phyloP scores from a whole-genome alignment of 78 protist species.

The Polysphondylium violaceum region DNA sequence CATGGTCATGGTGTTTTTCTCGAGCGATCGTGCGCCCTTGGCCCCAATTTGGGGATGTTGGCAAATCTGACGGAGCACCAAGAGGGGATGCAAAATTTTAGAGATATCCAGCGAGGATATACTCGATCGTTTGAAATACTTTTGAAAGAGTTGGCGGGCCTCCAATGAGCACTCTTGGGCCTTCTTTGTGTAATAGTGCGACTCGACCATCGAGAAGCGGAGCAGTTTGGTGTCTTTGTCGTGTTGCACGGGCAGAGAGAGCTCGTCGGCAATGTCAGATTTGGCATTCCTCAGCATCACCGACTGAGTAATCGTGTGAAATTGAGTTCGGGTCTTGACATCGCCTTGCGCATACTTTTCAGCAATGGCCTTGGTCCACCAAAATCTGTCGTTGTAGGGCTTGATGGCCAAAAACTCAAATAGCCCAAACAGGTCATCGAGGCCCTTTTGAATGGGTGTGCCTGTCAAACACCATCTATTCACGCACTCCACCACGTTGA shows the following conservation, averaged over 20 bases:
- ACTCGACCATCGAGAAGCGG: constrained; percentile 57
- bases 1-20: constrained; percentile 78
- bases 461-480: constrained; percentile 78
- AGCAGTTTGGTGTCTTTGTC: constrained; percentile 40
- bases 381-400: constrained; percentile 23
- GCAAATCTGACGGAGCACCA: constrained; percentile 66
- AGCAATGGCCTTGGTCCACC: constrained; percentile 50
- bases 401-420: constrained; percentile 19
- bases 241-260: constrained; percentile 51
- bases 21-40: constrained; percentile 9
- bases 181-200: constrained; percentile 43
- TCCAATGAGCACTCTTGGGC: constrained; percentile 60
- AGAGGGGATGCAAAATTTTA: constrained; percentile 41
- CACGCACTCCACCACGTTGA: not conserved
- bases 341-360: constrained; percentile 20
- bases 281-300: constrained; percentile 72
- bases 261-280: constrained; percentile 20
- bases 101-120: constrained; percentile 17
- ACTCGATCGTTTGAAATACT: not conserved
- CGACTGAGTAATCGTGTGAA: not conserved
- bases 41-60: constrained; percentile 79
- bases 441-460: constrained; percentile 73
- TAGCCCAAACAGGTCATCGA: constrained; percentile 54
- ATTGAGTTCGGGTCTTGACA: too few relatives aligned
- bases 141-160: constrained; percentile 37